These are phyloP conservation scores for Bauhinia variegata DNA, from an alignment of 306 rosid genomes.

Conservation along the genomic window DNA sequence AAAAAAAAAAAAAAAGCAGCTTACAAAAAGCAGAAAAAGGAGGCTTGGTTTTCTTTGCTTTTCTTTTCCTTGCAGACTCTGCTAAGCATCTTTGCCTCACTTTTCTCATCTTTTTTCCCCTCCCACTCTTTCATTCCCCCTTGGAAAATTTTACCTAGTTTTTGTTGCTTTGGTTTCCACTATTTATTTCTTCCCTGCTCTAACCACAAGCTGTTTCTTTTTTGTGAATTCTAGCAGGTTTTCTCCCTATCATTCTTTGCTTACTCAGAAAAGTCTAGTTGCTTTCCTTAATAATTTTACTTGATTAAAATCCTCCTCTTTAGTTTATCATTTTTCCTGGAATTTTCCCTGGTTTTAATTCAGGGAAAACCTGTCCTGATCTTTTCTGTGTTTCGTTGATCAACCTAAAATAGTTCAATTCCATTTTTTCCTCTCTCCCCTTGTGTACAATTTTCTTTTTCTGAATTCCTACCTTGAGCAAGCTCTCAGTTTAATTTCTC, in stretches of 20 bases:
- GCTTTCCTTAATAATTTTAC: constrained; percentile 43
- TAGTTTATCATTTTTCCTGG: constrained; percentile 23
- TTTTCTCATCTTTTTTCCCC: constrained; percentile 40
- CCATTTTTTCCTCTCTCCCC: constrained; percentile 11
- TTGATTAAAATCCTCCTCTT: constrained; percentile 30
- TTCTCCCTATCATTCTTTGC: constrained; percentile 40
- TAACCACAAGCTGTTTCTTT: constrained; percentile 49
- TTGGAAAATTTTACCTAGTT: constrained; percentile 35
- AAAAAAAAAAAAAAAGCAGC: constrained; percentile 42
- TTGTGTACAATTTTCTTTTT: neutral
- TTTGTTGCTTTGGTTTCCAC: constrained; percentile 32
- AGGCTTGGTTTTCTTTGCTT: constrained; percentile 44
- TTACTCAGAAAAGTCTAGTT: constrained; percentile 42
- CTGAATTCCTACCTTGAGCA: constrained; percentile 7
- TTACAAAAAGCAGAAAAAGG: constrained; percentile 67
- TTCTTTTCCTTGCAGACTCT: constrained; percentile 68
- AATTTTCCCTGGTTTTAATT: constrained; percentile 34
- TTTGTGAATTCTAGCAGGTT: constrained; percentile 31
- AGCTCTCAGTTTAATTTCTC: constrained; percentile 11
- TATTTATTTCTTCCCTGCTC: constrained; percentile 37
- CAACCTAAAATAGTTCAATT: constrained; percentile 22
- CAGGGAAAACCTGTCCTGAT: constrained; percentile 37
- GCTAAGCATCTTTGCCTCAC: constrained; percentile 82
- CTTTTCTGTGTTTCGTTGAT: constrained; percentile 33
- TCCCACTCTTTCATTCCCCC: constrained; percentile 42